Base-by-base conservation (phyloP, 805 yeast species). In the Clavispora asparagi region DNA sequence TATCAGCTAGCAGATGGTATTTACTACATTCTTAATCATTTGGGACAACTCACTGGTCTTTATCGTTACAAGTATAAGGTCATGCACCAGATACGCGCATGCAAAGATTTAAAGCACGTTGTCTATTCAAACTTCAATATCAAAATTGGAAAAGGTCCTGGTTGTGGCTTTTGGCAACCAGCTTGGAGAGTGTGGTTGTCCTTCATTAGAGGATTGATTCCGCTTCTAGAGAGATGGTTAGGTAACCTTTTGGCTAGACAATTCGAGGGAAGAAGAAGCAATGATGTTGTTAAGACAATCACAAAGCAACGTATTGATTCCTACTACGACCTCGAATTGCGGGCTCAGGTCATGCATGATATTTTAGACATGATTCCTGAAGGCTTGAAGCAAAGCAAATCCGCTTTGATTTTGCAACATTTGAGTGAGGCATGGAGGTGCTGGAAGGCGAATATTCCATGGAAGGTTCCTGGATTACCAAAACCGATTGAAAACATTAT, bases 111-210 rank as follows among this genome's bases (percentile, higher is more conserved):
- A 57, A 94, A 94, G 65, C 99, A 94, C 62, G 83, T 92, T 7
- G 85, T 94, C 0, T 94, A 94, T 60, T 77, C 87, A 52, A 74
- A 85, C 50, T 94, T 94, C 69, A 94, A 94, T 60, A 73, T 76
- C 32, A 71, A 79, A n/a, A 86, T 94, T 25, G 97, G 97, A 0
- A 94, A 92, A 60, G 99, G 99, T 2, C 98, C 99, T 1, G 99
- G 99, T 0, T 87, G 96, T 70, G 99, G 99, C 1, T 87, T 94
- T 63, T 94, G 99, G 99, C 98, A 94, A 60, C 99, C 99, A 0
- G 87, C 97, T 1, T 94, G 98, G 99, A 73, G 97, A 55, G 92
- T 91, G 1, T 94, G 99, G 99, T 71, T 94, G 1, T 86, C 82
- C 44, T 92, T 92, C 64, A 66, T 94, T 68, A 75, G 99, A 55